These are phyloP conservation scores for Tetradesmus obliquus DNA, from an alignment of 139 green algal species.

Conservation along the genomic window DNA sequence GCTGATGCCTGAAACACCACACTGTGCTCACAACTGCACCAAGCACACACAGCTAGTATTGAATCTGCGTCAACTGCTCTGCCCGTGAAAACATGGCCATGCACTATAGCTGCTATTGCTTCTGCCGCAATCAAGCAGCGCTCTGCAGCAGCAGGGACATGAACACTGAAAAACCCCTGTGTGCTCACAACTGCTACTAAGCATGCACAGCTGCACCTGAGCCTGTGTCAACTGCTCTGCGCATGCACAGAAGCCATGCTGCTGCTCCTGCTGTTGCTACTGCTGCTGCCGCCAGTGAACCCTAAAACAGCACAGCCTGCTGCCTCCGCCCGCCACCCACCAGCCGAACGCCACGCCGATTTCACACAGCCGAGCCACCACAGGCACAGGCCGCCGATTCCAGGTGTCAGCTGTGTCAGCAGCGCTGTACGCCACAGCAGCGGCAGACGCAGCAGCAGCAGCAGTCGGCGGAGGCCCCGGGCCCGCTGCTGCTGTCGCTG, in stretches of 20 bases:
- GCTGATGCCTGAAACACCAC: no score
- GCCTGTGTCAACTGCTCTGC: no score
- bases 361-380: conserved; percentile 59
- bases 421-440: conserved; percentile 51
- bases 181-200: no score
- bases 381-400: conserved; percentile 71
- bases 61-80: no score
- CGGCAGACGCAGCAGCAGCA: conserved; percentile 17
- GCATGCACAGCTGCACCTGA: no score
- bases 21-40: no score
- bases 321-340: conserved; percentile 33
- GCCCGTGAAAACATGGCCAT: no score
- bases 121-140: no score
- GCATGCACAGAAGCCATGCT: background rate
- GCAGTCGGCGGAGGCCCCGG: background rate
- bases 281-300: background rate
- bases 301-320: conserved; percentile 11
- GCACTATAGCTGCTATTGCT: no score
- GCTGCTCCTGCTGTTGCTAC: background rate
- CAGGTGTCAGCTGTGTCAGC: conserved; percentile 59
- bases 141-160: no score
- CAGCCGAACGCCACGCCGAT: conserved; percentile 54
- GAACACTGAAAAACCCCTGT: no score
- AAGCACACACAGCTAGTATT: no score
- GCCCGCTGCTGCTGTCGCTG: conserved; percentile 11